Base-by-base conservation (phyloP, 2,329 filamentous ascomycete genomes). In the Fusarium buxicola region DNA sequence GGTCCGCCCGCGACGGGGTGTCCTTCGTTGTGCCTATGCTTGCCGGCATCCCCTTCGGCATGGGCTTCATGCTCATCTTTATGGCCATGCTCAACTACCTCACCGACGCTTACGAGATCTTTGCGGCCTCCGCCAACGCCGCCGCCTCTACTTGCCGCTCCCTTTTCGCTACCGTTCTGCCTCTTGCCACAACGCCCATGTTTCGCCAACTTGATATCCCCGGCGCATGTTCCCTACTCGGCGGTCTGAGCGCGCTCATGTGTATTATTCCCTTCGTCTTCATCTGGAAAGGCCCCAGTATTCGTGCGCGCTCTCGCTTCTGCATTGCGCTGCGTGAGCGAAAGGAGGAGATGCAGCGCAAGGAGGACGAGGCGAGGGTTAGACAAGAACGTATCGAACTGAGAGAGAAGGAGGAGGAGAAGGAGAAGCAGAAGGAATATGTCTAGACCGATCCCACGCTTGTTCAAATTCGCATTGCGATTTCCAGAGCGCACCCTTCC, bases 81-180 rank as follows among this genome's bases (percentile, higher is more conserved):
- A 87, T 88, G 73, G 84, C 85, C 1, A 77, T 89, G 24, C 75
- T 89, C 16, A 89, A 88, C 65, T 89, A 89, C 67, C 78, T 89
- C 12, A 86, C 84, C 28, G 88, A 90, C 65, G 86, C 87, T n/a
- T 90, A 90, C 73, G 83, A 86, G 63, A 82, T 87, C 40, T 90
- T 85, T 66, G 86, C 87, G 43, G 88, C 89, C 71, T 88, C 89
- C 18, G 94, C 91, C 71, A 98, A 84, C 39, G 94, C 95, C 72
- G 90, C 81, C 48, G 96, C 79, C 78, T 98, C 95, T 53, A 96
- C 78, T 78, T 97, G 91, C 1, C 94, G 95, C 51, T 95, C 95
- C 90, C 92, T 98, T 75, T 96, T 94, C 2, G 92, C 93, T 39
- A 94, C 97, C 1, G 76, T 88, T 2, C 77, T 90, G 40, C 87